Conservation (phyloP, 2,329 filamentous ascomycete species). For the Alternaria sp. region DNA sequence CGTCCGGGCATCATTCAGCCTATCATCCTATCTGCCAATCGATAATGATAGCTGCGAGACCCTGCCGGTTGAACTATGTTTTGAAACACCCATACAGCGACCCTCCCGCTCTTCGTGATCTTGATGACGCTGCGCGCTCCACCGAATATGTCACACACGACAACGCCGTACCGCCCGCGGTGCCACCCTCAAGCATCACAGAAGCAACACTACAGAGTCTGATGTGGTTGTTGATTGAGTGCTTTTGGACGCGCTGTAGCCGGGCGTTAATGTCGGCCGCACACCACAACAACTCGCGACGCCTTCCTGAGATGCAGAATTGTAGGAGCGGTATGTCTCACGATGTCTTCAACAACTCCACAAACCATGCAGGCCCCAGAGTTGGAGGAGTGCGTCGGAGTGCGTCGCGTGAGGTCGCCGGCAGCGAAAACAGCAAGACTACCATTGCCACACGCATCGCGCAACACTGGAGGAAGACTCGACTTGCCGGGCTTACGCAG, state of each 20-base stretch:
- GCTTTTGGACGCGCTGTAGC: conserved; percentile 30
- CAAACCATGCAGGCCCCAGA: conserved; percentile 11
- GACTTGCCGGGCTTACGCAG: conserved; percentile 37
- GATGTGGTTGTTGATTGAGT: conserved; percentile 20
- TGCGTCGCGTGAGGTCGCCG: conserved; percentile 20
- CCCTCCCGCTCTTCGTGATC: conserved; percentile 29
- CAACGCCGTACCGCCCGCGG: conserved; percentile 38
- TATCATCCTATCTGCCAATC: conserved; percentile 48
- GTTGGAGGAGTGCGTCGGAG: conserved; percentile 9
- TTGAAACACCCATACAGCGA: conserved; percentile 45
- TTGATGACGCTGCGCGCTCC: conserved; percentile 31
- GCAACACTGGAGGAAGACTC: conserved; percentile 26
- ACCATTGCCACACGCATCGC: conserved; percentile 26
- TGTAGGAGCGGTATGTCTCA: conserved; percentile 21
- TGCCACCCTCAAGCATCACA: conserved; percentile 38
- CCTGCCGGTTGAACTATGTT: conserved; percentile 43
- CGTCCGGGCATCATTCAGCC: conserved; percentile 37
- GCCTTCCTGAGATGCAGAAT: conserved; percentile 20
- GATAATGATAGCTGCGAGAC: conserved; percentile 48
- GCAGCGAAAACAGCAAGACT: conserved; percentile 20
- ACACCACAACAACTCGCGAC: conserved; percentile 24
- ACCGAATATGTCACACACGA: conserved; percentile 33
- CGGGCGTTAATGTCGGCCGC: conserved; percentile 21
- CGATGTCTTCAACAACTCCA: conserved; percentile 15
- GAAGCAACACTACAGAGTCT: conserved; percentile 24